phyloP scores from a whole-genome alignment of 2,329 filamentous ascomycete genomes.

The Penicillium hordei region DNA sequence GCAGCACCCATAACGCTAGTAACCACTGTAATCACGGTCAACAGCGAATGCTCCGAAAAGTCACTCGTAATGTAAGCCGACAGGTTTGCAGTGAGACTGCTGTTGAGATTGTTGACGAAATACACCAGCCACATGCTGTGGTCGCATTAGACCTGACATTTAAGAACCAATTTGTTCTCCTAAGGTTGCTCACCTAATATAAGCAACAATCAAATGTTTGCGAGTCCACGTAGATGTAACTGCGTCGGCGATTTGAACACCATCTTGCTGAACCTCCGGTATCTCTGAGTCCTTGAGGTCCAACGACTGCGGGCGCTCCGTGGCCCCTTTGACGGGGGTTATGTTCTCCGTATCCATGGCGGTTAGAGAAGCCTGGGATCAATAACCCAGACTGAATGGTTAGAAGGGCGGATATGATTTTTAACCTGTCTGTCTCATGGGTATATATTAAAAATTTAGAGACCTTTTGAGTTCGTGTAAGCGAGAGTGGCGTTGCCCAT shows the following conservation, averaged over 20 bases:
- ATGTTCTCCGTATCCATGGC: not conserved
- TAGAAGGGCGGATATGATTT: not conserved
- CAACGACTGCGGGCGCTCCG: not conserved
- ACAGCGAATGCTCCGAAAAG: constrained; percentile 55
- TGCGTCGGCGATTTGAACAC: constrained; percentile 26
- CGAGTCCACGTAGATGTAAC: constrained; percentile 39
- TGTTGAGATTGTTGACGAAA: constrained; percentile 44
- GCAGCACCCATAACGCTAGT: constrained; percentile 57
- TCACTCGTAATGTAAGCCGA: constrained; percentile 54
- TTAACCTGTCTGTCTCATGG: not conserved
- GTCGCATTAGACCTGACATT: not conserved
- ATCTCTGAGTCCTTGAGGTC: not conserved
- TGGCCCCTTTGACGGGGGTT: not conserved
- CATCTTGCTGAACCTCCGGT: constrained; percentile 21
- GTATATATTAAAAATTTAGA: not conserved
- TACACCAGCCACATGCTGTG: constrained; percentile 46
- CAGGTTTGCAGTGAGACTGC: constrained; percentile 41
- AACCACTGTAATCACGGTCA: constrained; percentile 56
- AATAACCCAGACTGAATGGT: not conserved
- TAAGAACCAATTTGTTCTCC: constrained; percentile 44
- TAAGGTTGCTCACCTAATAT: constrained; percentile 47
- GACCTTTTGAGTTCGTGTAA: not conserved
- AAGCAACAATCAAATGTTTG: constrained; percentile 41
- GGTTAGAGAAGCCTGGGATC: not conserved
- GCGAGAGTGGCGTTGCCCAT: not conserved